Evolutionary conservation across 108 stramenopile species (phyloP).

Genomic region (Cyclotella cryptica): DNA sequence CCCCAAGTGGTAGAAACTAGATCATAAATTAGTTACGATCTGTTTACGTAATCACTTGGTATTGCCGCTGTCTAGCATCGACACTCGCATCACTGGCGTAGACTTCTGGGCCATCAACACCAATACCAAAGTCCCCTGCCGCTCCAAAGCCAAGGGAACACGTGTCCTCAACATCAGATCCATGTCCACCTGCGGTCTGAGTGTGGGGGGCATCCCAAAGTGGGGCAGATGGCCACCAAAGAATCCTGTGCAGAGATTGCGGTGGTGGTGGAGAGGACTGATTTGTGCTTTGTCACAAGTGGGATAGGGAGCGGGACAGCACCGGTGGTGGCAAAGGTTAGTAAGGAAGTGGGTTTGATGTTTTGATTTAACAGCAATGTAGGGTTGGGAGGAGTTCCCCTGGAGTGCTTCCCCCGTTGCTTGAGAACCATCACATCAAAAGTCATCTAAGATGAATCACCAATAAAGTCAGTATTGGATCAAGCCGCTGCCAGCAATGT

Average conservation of each 20-base stretch:
- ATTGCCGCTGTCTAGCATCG: too few relatives aligned
- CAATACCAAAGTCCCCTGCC: slow-evolving; percentile 82
- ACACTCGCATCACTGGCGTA: slow-evolving; percentile 79
- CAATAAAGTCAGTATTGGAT: too few relatives aligned
- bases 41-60: too few relatives aligned
- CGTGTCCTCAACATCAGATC: slow-evolving; percentile 76
- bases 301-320: slow-evolving; percentile 95
- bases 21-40: too few relatives aligned
- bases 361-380: too few relatives aligned
- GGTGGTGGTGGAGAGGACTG: slow-evolving; percentile 76
- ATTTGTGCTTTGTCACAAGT: slow-evolving; percentile 89
- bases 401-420: too few relatives aligned
- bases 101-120: slow-evolving; percentile 94
- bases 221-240: slow-evolving; percentile 82
- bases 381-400: too few relatives aligned
- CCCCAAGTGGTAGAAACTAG: too few relatives aligned
- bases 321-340: slow-evolving; percentile 81
- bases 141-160: slow-evolving; percentile 63
- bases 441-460: too few relatives aligned
- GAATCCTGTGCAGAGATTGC: slow-evolving; percentile 74
- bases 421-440: too few relatives aligned
- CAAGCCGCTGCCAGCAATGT: too few relatives aligned
- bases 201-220: slow-evolving; percentile 87
- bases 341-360: slow-evolving; percentile 72
- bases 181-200: slow-evolving; percentile 82